A percentile compares a stretch with the other conserved stretches of the same genome.
Conservation (phyloP, 345 rosid species). For the Rhodomyrtus tomentosa region DNA sequence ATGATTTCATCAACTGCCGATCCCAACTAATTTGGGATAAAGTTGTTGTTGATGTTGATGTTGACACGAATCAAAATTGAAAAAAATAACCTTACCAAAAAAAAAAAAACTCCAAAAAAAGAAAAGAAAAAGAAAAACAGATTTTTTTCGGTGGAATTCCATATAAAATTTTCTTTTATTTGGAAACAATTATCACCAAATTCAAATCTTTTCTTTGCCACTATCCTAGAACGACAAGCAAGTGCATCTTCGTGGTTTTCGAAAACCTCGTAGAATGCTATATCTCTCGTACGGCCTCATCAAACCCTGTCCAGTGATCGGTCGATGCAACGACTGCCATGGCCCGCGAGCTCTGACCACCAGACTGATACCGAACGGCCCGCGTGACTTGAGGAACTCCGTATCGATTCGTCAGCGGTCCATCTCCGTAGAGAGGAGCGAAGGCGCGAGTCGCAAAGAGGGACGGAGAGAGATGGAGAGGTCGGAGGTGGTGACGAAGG, state of each 20-base stretch:
- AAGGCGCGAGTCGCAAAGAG: background rate
- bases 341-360: background rate
- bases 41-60: too few species aligned
- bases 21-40: too few species aligned
- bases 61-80: too few species aligned
- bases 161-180: background rate
- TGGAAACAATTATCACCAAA: background rate
- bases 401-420: background rate
- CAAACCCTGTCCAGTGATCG: background rate
- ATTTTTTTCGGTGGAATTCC: background rate
- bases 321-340: background rate
- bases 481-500: conserved; percentile 20
- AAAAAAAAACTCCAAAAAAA: too few species aligned
- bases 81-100: too few species aligned
- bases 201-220: background rate
- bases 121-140: too few species aligned
- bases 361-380: background rate
- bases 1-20: too few species aligned
- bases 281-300: background rate
- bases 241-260: too few species aligned
- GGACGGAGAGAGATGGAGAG: background rate
- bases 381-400: background rate
- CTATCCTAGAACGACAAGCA: too few species aligned
- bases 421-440: background rate
- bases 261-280: background rate